Evolutionary conservation across 164 flowering plant genomes (phyloP), one percentile per base, ranked within the genome.

Genomic region (Vitis rupestris): DNA sequence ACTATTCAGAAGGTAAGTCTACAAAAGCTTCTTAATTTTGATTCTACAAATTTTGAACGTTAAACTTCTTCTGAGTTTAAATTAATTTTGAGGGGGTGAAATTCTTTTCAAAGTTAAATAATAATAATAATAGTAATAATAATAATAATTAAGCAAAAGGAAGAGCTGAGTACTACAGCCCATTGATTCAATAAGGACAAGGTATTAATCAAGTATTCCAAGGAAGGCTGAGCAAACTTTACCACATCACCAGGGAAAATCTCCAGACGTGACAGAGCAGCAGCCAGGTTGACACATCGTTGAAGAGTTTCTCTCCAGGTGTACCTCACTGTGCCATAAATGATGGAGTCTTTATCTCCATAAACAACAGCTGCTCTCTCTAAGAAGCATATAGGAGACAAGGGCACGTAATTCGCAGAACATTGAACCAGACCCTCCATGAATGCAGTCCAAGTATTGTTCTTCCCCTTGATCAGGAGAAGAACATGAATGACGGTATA

Each of bases 341-440:
- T 71, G 8, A 88, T 61, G 8, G 89, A 85, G 8, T 62, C 63
- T 52, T 80, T 70, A 47, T 86, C 83, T 23, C 80, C 63, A 70
- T 78, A 85, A 59, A 78, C 85, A 57, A 51, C 72, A 0, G 86
- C 85, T 0, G 90, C 64, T 78, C 93, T 59, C 75, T 87, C 88
- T 77, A 87, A 65, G 72, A 87, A 87, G 71, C 78, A 79, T 29
- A 82, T 76, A 1, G 88, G 88, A 58, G 91, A 37, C 62, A 87
- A 66, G 8, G 91, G 88, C 11, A 72, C 84, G 67, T 82, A 73
- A 31, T 85, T 87, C 3, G 88, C 88, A 0, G 85, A 37, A 72
- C 85, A 83, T 50, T 62, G 80, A 2, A 82, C 58, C 5, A 80
- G 67, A 66, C 88, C 88, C 78, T 82, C 84, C 81, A 83, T 71